These are phyloP conservation scores for Bromus sterilis DNA, from an alignment of 176 grass and related monocot genomes.

Conservation along the genomic window DNA sequence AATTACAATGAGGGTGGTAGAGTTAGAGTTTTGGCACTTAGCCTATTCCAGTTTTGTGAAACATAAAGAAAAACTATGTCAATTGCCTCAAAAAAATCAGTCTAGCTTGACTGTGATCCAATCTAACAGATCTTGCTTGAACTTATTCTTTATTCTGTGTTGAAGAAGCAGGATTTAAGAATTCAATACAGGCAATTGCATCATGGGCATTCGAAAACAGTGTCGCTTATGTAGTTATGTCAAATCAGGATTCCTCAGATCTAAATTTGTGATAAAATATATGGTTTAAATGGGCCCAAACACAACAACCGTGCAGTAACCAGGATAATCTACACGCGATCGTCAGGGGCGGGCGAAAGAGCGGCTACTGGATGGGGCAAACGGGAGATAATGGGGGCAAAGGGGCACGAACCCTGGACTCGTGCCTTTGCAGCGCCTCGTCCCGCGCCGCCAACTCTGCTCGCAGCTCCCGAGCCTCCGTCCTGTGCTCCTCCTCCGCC, in stretches of 20 bases:
- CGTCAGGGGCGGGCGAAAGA: no score
- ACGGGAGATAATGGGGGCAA: background rate
- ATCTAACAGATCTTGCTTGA: no score
- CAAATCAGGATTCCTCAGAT: background rate
- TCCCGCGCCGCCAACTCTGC: constrained; percentile 22
- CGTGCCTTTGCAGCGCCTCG: constrained; percentile 7
- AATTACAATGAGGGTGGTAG: no score
- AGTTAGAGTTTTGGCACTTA: no score
- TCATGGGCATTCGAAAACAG: background rate
- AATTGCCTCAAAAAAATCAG: no score
- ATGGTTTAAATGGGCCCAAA: background rate
- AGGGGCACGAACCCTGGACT: constrained; percentile 30
- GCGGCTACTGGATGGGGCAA: background rate
- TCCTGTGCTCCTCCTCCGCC: constrained; percentile 22
- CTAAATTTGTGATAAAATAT: background rate
- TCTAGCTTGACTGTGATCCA: no score
- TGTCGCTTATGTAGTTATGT: no score
- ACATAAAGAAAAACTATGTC: no score
- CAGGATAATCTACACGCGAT: background rate
- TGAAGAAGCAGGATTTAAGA: no score
- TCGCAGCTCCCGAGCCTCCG: constrained; percentile 22
- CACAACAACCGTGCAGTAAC: background rate
- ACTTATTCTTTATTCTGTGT: no score
- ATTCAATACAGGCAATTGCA: background rate
- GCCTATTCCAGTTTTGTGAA: no score